Evolutionary conservation across 148 eudicot genomes (phyloP), one percentile per base, ranked within the genome.

Genomic region (Spergularia marina): DNA sequence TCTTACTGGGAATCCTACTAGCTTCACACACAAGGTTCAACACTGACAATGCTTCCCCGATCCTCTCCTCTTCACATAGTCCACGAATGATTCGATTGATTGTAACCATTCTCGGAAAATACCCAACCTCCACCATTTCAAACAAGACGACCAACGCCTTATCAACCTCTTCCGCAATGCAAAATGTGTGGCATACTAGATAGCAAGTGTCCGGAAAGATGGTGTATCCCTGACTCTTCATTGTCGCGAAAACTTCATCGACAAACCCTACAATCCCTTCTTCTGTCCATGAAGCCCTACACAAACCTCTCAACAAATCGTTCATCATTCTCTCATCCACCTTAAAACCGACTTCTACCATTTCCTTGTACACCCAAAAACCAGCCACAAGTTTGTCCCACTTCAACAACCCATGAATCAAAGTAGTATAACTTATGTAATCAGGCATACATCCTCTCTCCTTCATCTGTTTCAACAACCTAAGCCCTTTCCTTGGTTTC

Each of bases 251-350:
- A 77, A 91, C 83, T 47, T 80, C 62, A 73, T 83, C 81, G 0
- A 74, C 93, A 80, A 74, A 71, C 63, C 76, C 76, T 15, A 88
- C 57, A 18, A 86, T 17, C 55, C 55, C 80, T 68, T 77, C 62
- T 30, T 89, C 89, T 17, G 23, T 71, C 86, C 91, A 77, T 2
- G 90, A 82, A 60, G 72, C 74, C 86, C 91, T 86, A 74, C 98
- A 94, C 68, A 94, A 65, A 25, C 84, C 88, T 74, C 91, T 88
- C 82, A 94, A 74, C 36, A 94, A 77, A 44, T 83, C 82, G 84
- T 94, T 94, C 93, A 82, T 87, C 85, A 85, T 81, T 80, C 95
- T 87, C 83, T 87, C 93, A 58, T 94, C 97, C 30, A 87, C 89
- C 62, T 63, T 83, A 53, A 86, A 88, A 52, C 90, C 91, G 9